Evolutionary conservation across 2,329 filamentous ascomycete genomes (phyloP), one percentile per base, ranked within the genome.

Genomic region (Hymenoscyphus linearis): DNA sequence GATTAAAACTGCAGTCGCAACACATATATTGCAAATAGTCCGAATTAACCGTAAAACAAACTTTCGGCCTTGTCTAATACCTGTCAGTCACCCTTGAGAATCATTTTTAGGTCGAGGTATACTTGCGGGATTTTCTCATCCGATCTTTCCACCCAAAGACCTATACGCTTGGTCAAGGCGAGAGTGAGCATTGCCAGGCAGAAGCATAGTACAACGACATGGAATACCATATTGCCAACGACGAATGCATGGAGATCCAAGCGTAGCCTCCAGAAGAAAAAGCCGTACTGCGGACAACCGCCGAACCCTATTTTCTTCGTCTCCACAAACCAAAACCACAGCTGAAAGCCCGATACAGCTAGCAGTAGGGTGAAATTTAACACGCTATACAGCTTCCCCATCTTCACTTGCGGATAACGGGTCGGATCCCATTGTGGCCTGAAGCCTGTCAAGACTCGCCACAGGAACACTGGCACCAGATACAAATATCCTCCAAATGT

Each of bases 281-380:
- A 63, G 6, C 64, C 62, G 44, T 60, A 64, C 13, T 59, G 44
- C 10, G 47, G 36, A 40, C 64, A 67, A 2, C 35, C 55, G 25
- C 47, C 59, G 18, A 5, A 22, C 22, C 7, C 54, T 22, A 55
- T 16, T 22, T 13, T 47, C 4, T 40, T 22, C 1, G 60, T 60
- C 13, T 22, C 40, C 7, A 6, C 36, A 44, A 61, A 34, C 65
- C 65, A 65, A 34, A 67, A 65, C 58, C 62, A 64, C 18, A 67
- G 27, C 25, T 65, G 60, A 53, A 65, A 67, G 16, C 55, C 22
- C 9, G 62, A 58, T 12, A 67, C 34, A 6, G 58, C 47, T 22
- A 63, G n/a, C 5, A 67, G 31, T 3, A 65, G 40, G 0, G 34
- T 13, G 18, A 64, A 65, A 34, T 64, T 64, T 52, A 67, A 52